Conservation (phyloP, 495 filamentous ascomycete genomes). For the Neurospora sp. region DNA sequence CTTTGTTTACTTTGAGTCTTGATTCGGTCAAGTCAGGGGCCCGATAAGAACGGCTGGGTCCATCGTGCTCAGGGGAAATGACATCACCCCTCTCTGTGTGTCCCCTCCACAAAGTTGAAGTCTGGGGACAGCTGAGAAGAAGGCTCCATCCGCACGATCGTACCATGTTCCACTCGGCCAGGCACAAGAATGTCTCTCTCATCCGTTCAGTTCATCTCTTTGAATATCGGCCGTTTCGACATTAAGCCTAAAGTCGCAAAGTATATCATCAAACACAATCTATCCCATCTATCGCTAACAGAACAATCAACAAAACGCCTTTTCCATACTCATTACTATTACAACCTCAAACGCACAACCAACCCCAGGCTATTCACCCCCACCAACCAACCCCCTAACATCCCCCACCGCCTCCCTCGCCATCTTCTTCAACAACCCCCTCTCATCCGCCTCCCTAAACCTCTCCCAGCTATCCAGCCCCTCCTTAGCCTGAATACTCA, state of each 20-base stretch:
- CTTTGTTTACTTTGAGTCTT: background rate
- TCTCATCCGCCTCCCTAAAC: conserved; percentile 69
- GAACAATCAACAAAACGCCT: background rate
- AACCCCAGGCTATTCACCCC: too few species aligned
- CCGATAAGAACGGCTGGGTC: background rate
- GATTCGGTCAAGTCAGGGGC: background rate
- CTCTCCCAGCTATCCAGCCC: conserved; percentile 71
- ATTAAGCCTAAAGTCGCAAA: background rate
- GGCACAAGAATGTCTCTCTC: background rate
- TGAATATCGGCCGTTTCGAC: background rate
- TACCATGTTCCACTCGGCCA: background rate
- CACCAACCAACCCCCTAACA: conserved; percentile 40
- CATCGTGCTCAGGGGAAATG: background rate
- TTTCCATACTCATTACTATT: background rate
- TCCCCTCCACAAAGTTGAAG: background rate
- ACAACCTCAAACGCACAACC: too few species aligned
- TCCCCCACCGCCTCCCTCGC: conserved; percentile 66
- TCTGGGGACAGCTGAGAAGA: background rate
- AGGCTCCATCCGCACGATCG: background rate
- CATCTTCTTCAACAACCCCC: conserved; percentile 72
- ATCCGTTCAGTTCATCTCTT: background rate
- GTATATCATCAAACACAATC: background rate
- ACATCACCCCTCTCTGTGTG: background rate
- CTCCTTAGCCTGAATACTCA: conserved; percentile 77
- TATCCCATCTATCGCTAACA: background rate